phyloP scores from a whole-genome alignment of 257 asterid species.

The Solanum lycopersicoides region DNA sequence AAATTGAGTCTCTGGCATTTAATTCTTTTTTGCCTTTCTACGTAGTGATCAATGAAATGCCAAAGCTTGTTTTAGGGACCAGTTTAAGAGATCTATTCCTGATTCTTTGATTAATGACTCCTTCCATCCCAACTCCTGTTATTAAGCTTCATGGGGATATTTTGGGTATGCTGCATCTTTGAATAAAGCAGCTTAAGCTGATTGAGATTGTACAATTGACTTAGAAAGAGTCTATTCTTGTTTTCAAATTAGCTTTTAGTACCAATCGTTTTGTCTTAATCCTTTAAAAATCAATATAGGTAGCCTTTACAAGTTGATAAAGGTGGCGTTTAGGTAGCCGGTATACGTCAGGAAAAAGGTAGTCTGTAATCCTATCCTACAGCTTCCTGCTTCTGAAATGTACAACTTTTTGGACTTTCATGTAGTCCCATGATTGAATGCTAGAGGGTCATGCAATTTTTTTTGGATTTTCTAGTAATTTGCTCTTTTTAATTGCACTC shows the following conservation, averaged over 20 bases:
- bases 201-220: neutral
- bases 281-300: neutral
- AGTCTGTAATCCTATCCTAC: neutral
- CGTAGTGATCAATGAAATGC: neutral
- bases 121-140: neutral
- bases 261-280: neutral
- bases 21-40: neutral
- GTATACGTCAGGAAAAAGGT: neutral
- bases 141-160: neutral
- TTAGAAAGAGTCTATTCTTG: neutral
- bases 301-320: neutral
- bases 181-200: neutral
- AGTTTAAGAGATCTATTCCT: neutral
- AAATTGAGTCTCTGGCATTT: neutral
- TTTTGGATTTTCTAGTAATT: neutral
- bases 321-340: neutral
- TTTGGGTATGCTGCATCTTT: neutral
- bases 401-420: neutral
- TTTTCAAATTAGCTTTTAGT: neutral
- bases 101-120: neutral
- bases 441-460: neutral
- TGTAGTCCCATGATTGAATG: neutral
- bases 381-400: neutral
- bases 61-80: neutral
- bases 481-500: neutral